phyloP scores from a whole-genome alignment of 345 rosid species.

The Hibiscus tridactylites region DNA sequence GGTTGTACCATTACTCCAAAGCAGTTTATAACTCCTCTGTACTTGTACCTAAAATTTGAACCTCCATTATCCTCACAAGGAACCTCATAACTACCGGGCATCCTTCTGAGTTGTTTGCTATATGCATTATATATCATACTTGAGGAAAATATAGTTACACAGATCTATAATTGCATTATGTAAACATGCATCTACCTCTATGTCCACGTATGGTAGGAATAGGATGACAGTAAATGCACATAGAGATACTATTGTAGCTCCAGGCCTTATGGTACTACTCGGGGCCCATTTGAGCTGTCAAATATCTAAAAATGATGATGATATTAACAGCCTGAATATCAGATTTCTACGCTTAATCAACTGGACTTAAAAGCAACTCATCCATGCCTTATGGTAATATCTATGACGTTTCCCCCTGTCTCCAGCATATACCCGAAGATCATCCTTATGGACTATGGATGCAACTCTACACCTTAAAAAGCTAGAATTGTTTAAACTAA shows the following conservation, averaged over 20 bases:
- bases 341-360: neutral
- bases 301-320: neutral
- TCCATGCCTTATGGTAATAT: neutral
- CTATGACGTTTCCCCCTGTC: no score
- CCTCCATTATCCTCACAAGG: neutral
- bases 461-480: no score
- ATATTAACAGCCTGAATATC: neutral
- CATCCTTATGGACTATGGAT: no score
- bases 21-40: neutral
- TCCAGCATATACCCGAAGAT: no score
- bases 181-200: neutral
- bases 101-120: neutral
- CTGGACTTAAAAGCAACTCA: neutral
- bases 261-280: neutral
- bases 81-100: neutral
- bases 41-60: neutral
- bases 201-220: neutral
- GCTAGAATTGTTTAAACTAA: no score
- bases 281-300: neutral
- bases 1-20: neutral
- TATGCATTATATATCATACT: neutral
- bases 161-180: neutral
- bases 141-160: neutral
- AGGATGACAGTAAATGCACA: neutral
- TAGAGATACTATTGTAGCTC: neutral